A percentile compares a stretch with the other conserved stretches of the same genome.
Conservation (phyloP, 345 rosid species). For the Citrus glauca region DNA sequence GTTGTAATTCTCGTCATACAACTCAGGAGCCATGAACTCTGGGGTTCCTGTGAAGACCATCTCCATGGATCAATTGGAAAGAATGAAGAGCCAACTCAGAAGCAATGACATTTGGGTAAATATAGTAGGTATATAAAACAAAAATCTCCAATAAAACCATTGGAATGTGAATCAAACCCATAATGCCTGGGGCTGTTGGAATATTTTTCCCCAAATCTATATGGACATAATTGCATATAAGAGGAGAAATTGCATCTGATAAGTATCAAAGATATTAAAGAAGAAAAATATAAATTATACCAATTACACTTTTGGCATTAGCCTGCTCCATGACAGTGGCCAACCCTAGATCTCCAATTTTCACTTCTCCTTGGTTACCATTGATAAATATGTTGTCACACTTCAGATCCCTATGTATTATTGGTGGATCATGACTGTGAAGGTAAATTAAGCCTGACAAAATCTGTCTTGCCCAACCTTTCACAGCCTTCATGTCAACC, state of each 20-base stretch:
- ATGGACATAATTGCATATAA: neutral
- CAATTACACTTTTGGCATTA: constrained; percentile 90
- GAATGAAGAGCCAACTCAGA: constrained; percentile 2
- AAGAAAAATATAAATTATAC: constrained; percentile 30
- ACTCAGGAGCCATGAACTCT: constrained; percentile 92
- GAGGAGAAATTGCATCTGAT: neutral
- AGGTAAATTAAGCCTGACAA: constrained; percentile 74
- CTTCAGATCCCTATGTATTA: constrained; percentile 92
- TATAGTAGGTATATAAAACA: neutral
- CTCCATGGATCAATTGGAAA: constrained; percentile 4
- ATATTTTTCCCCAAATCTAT: neutral
- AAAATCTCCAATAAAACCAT: neutral
- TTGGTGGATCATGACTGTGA: constrained; percentile 77
- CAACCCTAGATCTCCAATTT: constrained; percentile 96
- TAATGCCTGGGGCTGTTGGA: neutral
- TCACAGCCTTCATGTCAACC: constrained; percentile 82
- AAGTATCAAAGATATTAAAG: constrained; percentile 13
- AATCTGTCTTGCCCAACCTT: constrained; percentile 91
- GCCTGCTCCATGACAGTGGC: constrained; percentile 91
- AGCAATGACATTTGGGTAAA: neutral
- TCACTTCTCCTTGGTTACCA: constrained; percentile 94
- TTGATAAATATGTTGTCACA: constrained; percentile 94
- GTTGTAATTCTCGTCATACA: constrained; percentile 76
- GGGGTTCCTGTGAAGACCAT: constrained; percentile 55
- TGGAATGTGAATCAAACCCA: constrained; percentile 3